Base-by-base conservation (phyloP, 768 basidiomycete species). In the Lactarius akahatsu region DNA sequence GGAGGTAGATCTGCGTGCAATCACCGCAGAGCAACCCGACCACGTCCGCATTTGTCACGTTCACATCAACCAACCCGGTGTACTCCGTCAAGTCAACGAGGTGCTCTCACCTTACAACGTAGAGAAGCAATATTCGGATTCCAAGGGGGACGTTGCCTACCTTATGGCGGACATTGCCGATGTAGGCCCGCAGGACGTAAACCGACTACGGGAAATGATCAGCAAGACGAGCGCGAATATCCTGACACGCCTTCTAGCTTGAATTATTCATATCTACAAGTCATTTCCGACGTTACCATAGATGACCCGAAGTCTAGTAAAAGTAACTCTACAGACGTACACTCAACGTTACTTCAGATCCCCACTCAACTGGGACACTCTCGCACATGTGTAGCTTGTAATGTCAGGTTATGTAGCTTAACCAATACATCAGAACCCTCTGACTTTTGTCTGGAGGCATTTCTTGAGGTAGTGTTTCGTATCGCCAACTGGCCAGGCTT, bases 111-210 rank as follows among this genome's bases (percentile, higher is more conserved):
- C 93, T 45, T 94, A 96, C 84, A 98, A 99, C 78, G 96, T 99
- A 75, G 95, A 96, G 79, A 98, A 98, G 81, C 97, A 98, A 79
- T 98, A 90, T 78, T 95, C 96, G n/a, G 97, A 99, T 75, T 94
- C 93, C 56, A 94, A 94, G 79, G 91, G 91, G 67, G 92, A 94
- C 61, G 78, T 94, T 59, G 94, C 96, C 30, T 98, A 98, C 77
- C 84, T 99, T 69, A 90, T 99, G 87, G 96, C 96, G 15, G 97
- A 99, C 76, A 98, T 99, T 70, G 88, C 92, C 26, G 86, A 93
- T 69, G 95, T 98, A 71, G 92, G 91, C 74, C 84, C 86, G 66
- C 80, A 81, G 62, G 92, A 97, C 74, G 81, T 96, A 70, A 87
- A 86, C 73, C 86, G 80, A 72, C 82, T 98, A 59, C 89, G 86